These are phyloP conservation scores for Diaporthe ilicicola DNA, from an alignment of 2,329 filamentous ascomycete species.

Conservation along the genomic window DNA sequence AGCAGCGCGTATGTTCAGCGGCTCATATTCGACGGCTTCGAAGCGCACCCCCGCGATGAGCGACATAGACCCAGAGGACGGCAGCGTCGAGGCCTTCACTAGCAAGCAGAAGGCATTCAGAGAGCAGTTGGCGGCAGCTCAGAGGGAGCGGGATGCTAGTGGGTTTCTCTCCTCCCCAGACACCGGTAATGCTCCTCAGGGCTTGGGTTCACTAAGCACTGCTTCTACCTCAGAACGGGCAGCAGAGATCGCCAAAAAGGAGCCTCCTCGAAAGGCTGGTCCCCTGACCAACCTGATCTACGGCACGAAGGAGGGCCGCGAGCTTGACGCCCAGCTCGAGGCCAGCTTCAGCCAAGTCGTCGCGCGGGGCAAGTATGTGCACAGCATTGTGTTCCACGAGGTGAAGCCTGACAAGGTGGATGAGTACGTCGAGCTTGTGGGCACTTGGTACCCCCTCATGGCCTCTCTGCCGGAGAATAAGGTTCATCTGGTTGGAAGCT, in stretches of 20 bases:
- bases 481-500: conserved; percentile 95
- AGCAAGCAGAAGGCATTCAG: conserved; percentile 87
- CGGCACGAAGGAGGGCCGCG: conserved; percentile 92
- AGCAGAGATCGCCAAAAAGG: conserved; percentile 64
- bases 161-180: conserved; percentile 55
- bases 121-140: conserved; percentile 78
- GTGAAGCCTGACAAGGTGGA: conserved; percentile 96
- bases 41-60: conserved; percentile 77
- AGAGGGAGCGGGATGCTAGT: conserved; percentile 90
- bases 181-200: conserved; percentile 54
- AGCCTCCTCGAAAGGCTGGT: conserved; percentile 72
- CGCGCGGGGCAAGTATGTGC: conserved; percentile 96
- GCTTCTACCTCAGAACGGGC: conserved; percentile 57
- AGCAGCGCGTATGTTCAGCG: conserved; percentile 62
- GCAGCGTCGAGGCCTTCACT: conserved; percentile 80
- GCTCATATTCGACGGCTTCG: conserved; percentile 52
- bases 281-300: conserved; percentile 91
- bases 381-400: conserved; percentile 95
- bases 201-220: conserved; percentile 69
- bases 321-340: conserved; percentile 95
- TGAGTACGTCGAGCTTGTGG: conserved; percentile 90
- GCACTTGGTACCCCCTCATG: conserved; percentile 91
- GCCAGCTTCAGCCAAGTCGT: conserved; percentile 93
- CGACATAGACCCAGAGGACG: conserved; percentile 79
- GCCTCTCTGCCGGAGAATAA: conserved; percentile 87